phyloP scores from a whole-genome alignment of 176 grass and related monocot species.

The Rhynchospora pubera region DNA sequence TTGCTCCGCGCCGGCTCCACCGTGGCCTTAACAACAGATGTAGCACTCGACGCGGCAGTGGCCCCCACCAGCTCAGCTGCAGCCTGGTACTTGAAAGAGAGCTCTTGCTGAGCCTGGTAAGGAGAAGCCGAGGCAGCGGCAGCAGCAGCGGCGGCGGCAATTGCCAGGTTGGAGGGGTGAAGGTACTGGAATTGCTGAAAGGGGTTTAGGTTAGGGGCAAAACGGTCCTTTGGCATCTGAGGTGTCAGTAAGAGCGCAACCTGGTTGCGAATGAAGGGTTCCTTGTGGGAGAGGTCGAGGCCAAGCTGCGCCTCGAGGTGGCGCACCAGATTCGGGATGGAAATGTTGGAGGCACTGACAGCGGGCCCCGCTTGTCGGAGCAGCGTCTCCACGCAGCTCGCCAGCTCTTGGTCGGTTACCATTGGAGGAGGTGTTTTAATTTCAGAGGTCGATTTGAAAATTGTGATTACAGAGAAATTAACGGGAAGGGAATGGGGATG shows the following conservation, averaged over 20 bases:
- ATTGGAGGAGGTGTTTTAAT: constrained; percentile 19
- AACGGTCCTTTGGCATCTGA: constrained; percentile 30
- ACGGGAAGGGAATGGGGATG: background rate
- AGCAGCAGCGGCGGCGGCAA: background rate
- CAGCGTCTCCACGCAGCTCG: constrained; percentile 60
- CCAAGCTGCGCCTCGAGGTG: constrained; percentile 57
- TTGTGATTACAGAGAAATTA: background rate
- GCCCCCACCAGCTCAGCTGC: background rate
- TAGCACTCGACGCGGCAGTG: background rate
- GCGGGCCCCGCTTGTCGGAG: constrained; percentile 44
- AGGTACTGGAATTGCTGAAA: constrained; percentile 51
- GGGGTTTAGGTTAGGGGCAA: constrained; percentile 13
- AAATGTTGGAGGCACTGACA: constrained; percentile 25
- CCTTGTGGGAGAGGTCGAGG: constrained; percentile 77
- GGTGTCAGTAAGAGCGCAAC: constrained; percentile 56
- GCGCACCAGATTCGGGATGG: constrained; percentile 46
- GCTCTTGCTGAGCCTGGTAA: constrained; percentile 33
- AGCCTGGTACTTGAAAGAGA: constrained; percentile 20
- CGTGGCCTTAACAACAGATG: background rate
- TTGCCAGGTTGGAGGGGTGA: constrained; percentile 4
- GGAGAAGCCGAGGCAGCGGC: constrained; percentile 14
- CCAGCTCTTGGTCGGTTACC: constrained; percentile 87
- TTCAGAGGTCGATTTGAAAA: background rate
- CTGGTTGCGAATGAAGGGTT: constrained; percentile 66
- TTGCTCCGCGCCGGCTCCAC: background rate